phyloP scores from a whole-genome alignment of 1,284 basidiomycete species.

The Exobasidium rhododendri region DNA sequence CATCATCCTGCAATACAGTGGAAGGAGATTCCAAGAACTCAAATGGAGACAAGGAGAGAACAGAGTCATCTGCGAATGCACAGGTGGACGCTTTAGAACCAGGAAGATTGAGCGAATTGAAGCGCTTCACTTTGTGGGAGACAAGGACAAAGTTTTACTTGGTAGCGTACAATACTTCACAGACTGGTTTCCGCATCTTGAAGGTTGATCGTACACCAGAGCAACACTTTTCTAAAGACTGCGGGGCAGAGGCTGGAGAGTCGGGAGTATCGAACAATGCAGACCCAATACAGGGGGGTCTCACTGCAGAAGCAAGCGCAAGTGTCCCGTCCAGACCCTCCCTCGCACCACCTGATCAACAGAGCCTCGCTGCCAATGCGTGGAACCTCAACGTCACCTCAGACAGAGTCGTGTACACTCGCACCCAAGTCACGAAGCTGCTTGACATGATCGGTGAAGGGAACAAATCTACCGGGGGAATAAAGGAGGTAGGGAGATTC shows the following conservation, averaged over 20 bases:
- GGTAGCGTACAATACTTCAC: constrained; percentile 47
- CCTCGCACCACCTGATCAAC: background rate
- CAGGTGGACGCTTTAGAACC: constrained; percentile 16
- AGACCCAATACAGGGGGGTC: background rate
- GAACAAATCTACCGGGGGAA: constrained; percentile 79
- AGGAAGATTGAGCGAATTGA: constrained; percentile 39
- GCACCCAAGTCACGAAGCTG: constrained; percentile 81
- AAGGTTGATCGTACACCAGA: constrained; percentile 45
- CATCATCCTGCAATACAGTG: too few species aligned
- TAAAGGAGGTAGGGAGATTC: constrained; percentile 65
- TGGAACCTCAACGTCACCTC: constrained; percentile 40
- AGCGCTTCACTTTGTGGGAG: constrained; percentile 51
- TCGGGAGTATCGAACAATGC: background rate
- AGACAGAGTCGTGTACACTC: constrained; percentile 66
- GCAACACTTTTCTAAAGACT: background rate
- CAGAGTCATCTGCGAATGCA: background rate
- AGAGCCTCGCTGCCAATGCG: background rate
- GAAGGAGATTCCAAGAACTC: background rate
- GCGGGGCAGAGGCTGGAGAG: background rate
- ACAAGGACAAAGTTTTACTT: constrained; percentile 51
- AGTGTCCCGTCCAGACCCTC: background rate
- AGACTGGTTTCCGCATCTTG: constrained; percentile 49
- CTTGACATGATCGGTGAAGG: constrained; percentile 93
- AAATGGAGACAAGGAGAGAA: background rate
- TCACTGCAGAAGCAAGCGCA: background rate